Evolutionary conservation across 148 eudicot species (phyloP), one percentile per base, ranked within the genome.

Genomic region (Tetragonia tetragonoides): DNA sequence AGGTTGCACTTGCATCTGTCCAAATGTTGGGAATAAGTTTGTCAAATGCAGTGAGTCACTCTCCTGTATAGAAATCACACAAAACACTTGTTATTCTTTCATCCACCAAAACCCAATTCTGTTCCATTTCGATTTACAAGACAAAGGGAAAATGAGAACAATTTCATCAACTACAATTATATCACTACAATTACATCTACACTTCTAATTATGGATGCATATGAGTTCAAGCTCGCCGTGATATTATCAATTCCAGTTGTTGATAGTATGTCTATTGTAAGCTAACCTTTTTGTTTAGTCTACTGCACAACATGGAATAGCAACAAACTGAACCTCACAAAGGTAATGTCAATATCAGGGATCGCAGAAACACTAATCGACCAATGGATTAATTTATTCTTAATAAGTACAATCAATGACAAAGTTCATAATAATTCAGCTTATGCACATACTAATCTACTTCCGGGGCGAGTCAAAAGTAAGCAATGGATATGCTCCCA

Each of bases 1-100:
- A 80, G 68, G 77, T 53, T 83, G 86, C 68, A 83, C 68, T 53
- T 83, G 86, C 68, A 83, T 73, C 70, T 83, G 86, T 72, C 86
- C 83, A 76, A 83, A 83, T 73, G 82, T 73, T 56, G 83, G 86
- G 73, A 83, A 83, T 60, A 83, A 73, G 78, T 80, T 83, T 62
- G 86, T 73, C 80, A 83, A 72, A 80, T 83, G 82, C 83, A 83
- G 37, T 41, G 83, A 74, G 21, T 80, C 86, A 70, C 17, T 83
- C 63, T 83, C 86, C 86, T 83, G 78, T 17, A 12, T 44, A 3
- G 17, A 24, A 46, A 61, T 66, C n/a, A 38, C 8, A 14, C 2
- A 21, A 68, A 59, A 15, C 23, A 18, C 6, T 11, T 28, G 42
- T 72, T 47, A 37, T 74, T 49, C 44, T 57, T 57, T 65, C 46